phyloP scores from a whole-genome alignment of 345 rosid species.

The Lepidium aucheri region DNA sequence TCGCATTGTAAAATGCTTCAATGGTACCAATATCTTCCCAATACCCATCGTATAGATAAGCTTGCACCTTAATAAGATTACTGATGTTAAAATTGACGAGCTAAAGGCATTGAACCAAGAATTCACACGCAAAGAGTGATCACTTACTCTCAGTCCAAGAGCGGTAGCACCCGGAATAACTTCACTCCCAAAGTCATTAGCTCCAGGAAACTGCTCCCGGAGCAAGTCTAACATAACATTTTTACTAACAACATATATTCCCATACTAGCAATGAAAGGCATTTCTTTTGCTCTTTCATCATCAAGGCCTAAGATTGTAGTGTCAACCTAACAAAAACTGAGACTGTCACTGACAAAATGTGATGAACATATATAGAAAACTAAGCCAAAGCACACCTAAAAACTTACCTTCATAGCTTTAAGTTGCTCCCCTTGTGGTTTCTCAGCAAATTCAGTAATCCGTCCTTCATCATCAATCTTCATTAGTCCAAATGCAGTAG shows the following conservation, averaged over 20 bases:
- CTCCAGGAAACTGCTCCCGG: slow-evolving; percentile 84
- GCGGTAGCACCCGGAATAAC: slow-evolving; percentile 97
- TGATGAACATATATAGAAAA: background rate
- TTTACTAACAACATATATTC: slow-evolving; percentile 91
- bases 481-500: slow-evolving; percentile 92
- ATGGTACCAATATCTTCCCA: slow-evolving; percentile 99
- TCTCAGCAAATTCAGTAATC: slow-evolving; percentile 85
- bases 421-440: slow-evolving; percentile 90
- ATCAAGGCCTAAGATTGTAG: slow-evolving; percentile 89
- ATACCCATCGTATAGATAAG: slow-evolving; percentile 90
- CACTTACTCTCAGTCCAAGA: slow-evolving; percentile 72
- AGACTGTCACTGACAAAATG: background rate
- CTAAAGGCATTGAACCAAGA: background rate
- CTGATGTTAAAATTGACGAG: background rate
- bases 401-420: slow-evolving; percentile 73
- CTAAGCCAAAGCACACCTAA: background rate
- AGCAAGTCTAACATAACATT: slow-evolving; percentile 85
- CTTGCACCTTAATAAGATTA: slow-evolving; percentile 63
- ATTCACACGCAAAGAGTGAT: background rate
- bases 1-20: slow-evolving; percentile 95
- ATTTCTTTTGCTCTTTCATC: slow-evolving; percentile 83
- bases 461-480: slow-evolving; percentile 98
- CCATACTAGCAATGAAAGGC: slow-evolving; percentile 99
- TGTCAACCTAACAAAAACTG: slow-evolving; percentile 57
- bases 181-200: slow-evolving; percentile 99